Percentiles rank a stretch among this genome's conserved stretches.
Evolutionary conservation across 768 basidiomycete genomes (phyloP).

Genomic region (Leccinellum luteum): DNA sequence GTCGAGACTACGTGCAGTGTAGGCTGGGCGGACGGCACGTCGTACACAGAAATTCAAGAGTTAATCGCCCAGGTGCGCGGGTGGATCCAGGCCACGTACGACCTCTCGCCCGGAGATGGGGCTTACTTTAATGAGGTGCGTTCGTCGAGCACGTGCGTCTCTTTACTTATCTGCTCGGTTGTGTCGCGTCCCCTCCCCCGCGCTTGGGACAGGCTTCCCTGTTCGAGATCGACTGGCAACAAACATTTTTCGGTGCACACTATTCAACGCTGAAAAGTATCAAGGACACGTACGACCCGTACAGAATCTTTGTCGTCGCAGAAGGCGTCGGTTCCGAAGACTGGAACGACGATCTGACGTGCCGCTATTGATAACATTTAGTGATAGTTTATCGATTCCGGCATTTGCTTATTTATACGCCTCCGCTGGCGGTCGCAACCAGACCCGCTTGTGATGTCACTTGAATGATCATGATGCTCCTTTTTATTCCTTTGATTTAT

Average conservation of each 20-base stretch:
- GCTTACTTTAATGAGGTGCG: slow-evolving; percentile 49
- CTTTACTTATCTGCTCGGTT: not conserved
- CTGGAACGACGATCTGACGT: slow-evolving; percentile 38
- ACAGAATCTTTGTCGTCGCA: slow-evolving; percentile 42
- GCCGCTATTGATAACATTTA: slow-evolving; percentile 11
- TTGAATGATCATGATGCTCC: too few species aligned
- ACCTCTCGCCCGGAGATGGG: slow-evolving; percentile 34
- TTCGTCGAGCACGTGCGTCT: not conserved
- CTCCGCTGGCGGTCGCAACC: too few species aligned
- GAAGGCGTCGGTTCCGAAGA: slow-evolving; percentile 48
- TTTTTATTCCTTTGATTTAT: too few species aligned
- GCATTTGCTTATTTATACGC: too few species aligned
- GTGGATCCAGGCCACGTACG: slow-evolving; percentile 26
- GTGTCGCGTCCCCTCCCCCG: too few species aligned
- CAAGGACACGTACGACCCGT: slow-evolving; percentile 46
- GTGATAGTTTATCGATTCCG: too few species aligned
- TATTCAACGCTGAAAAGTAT: slow-evolving; percentile 39
- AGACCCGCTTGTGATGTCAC: too few species aligned
- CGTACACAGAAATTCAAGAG: slow-evolving; percentile 2
- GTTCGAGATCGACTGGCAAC: slow-evolving; percentile 40
- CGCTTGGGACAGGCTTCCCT: slow-evolving; percentile 36
- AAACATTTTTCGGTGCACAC: slow-evolving; percentile 48
- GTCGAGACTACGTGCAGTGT: slow-evolving; percentile 22
- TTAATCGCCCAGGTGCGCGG: slow-evolving; percentile 7
- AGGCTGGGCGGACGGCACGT: slow-evolving; percentile 21